Percentiles rank a stretch among this genome's conserved stretches.
These are phyloP conservation scores for Teratosphaeriaceae sp. DNA, from an alignment of 2,329 filamentous ascomycete genomes.

Conservation along the genomic window DNA sequence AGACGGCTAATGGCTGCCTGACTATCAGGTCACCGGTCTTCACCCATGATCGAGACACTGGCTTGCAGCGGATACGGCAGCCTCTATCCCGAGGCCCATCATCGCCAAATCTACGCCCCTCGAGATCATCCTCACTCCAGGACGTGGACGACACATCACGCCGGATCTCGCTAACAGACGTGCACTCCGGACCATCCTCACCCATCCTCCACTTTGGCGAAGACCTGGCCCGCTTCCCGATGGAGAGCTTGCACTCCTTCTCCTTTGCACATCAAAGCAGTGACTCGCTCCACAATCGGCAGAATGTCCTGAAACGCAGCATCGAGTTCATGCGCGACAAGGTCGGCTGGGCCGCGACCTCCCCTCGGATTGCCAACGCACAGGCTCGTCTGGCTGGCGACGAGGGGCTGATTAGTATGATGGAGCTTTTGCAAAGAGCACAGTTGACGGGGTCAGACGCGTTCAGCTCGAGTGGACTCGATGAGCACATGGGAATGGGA, in stretches of 20 bases:
- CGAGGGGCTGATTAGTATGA: slow-evolving; percentile 80
- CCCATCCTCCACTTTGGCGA: slow-evolving; percentile 68
- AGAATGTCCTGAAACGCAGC: slow-evolving; percentile 87
- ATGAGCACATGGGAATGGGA: slow-evolving; percentile 15
- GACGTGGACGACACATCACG: slow-evolving; percentile 53
- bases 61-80: slow-evolving; percentile 89
- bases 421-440: slow-evolving; percentile 77
- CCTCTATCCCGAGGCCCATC: slow-evolving; percentile 57
- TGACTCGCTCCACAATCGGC: slow-evolving; percentile 82
- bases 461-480: slow-evolving; percentile 5
- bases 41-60: slow-evolving; percentile 48
- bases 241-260: slow-evolving; percentile 95
- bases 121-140: slow-evolving; percentile 57
- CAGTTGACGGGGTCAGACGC: slow-evolving; percentile 64
- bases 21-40: slow-evolving; percentile 67
- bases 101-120: slow-evolving; percentile 67
- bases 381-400: slow-evolving; percentile 79
- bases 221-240: slow-evolving; percentile 86
- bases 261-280: slow-evolving; percentile 95
- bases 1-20: slow-evolving; percentile 1
- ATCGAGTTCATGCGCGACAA: slow-evolving; percentile 96
- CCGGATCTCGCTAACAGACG: slow-evolving; percentile 25
- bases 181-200: slow-evolving; percentile 59
- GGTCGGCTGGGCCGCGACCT: slow-evolving; percentile 70
- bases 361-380: slow-evolving; percentile 70